Evolutionary conservation across 2,329 filamentous ascomycete species (phyloP).

Genomic region (Eutypa lata): DNA sequence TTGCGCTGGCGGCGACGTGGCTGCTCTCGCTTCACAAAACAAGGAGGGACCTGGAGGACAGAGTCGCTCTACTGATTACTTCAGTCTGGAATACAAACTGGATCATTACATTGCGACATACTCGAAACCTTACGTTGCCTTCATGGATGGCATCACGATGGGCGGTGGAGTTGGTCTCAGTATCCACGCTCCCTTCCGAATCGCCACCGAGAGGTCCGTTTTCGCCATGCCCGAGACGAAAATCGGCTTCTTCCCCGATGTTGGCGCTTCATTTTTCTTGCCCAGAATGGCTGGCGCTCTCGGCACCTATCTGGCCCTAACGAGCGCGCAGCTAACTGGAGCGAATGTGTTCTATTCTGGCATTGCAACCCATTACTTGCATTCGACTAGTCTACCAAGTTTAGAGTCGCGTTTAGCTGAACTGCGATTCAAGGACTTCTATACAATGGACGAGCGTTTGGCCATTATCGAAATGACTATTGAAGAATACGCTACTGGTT

Average conservation of each 20-base stretch:
- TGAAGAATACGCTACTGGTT: constrained; percentile 83
- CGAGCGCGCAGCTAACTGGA: constrained; percentile 78
- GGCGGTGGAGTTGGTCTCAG: constrained; percentile 93
- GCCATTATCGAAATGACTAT: constrained; percentile 80
- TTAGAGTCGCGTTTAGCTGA: constrained; percentile 86
- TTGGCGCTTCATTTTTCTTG: constrained; percentile 94
- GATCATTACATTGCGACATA: constrained; percentile 96
- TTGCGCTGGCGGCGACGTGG: constrained; percentile 91
- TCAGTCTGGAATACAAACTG: constrained; percentile 91
- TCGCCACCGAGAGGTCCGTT: constrained; percentile 90
- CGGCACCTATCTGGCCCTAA: constrained; percentile 91
- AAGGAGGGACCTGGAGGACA: constrained; percentile 65
- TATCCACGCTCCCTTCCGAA: constrained; percentile 91
- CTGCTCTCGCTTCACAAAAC: constrained; percentile 73
- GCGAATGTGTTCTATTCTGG: constrained; percentile 87
- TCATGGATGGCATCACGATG: constrained; percentile 99
- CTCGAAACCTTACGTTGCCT: constrained; percentile 85
- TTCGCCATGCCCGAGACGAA: constrained; percentile 99
- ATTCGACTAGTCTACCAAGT: constrained; percentile 79
- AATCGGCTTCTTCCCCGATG: constrained; percentile 98
- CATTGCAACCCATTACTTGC: constrained; percentile 91
- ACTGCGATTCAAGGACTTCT: constrained; percentile 80
- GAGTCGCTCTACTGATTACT: constrained; percentile 77
- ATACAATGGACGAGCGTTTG: constrained; percentile 60
- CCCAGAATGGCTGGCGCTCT: constrained; percentile 82